Evolutionary conservation across 176 grass and related monocot species (phyloP).

Genomic region (Carex littledalei): DNA sequence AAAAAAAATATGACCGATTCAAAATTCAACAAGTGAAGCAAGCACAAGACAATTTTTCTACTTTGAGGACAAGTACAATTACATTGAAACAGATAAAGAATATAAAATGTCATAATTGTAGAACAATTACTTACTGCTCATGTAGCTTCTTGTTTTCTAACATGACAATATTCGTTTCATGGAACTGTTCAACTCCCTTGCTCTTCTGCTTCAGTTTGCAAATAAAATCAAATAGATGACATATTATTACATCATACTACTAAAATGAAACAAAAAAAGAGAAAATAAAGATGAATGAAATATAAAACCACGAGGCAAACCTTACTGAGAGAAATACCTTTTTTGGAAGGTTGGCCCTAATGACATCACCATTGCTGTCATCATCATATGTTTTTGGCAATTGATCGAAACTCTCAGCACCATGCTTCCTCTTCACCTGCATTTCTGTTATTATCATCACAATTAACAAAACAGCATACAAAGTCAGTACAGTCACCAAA

Average conservation of each 20-base stretch:
- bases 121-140: slow-evolving; percentile 49
- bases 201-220: slow-evolving; percentile 13
- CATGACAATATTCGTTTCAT: slow-evolving; percentile 42
- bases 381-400: slow-evolving; percentile 23
- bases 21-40: neutral
- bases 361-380: slow-evolving; percentile 18
- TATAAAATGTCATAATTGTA: neutral
- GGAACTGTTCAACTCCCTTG: slow-evolving; percentile 36
- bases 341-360: neutral
- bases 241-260: neutral
- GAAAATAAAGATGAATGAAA: slow-evolving; percentile 4
- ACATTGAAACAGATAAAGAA: neutral
- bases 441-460: slow-evolving; percentile 29
- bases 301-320: neutral
- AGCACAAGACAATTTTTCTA: neutral
- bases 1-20: neutral
- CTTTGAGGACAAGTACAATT: neutral
- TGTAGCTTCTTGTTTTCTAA: slow-evolving; percentile 65
- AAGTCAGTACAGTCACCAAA: slow-evolving; percentile 24
- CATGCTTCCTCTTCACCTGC: slow-evolving; percentile 45
- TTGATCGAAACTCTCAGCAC: slow-evolving; percentile 34
- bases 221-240: slow-evolving; percentile 17
- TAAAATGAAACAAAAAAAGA: neutral
- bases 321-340: slow-evolving; percentile 6
- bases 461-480: slow-evolving; percentile 16